These are phyloP conservation scores for Meripilus lineatus DNA, from an alignment of 1,284 basidiomycete genomes.

Conservation along the genomic window DNA sequence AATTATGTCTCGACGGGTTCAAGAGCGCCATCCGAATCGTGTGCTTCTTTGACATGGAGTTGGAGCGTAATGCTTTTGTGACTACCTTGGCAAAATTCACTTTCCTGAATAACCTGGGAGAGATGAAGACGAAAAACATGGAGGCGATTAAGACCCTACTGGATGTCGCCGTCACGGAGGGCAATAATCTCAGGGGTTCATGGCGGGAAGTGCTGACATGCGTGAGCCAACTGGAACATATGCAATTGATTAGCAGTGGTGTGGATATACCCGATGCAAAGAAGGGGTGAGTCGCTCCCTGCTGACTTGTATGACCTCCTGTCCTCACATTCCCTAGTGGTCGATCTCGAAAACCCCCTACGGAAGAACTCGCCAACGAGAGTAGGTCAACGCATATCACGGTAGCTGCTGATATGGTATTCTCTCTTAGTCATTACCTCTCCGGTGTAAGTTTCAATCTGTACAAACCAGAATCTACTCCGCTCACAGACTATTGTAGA, in stretches of 20 bases:
- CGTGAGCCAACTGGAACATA: constrained; percentile 94
- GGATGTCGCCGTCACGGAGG: constrained; percentile 90
- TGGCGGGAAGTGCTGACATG: constrained; percentile 95
- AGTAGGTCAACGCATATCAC: constrained; percentile 98
- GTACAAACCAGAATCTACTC: too few species aligned
- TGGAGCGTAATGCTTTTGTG: constrained; percentile 95
- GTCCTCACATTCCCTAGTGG: constrained; percentile 26
- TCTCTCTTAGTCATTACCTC: constrained; percentile 91
- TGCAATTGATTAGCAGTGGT: constrained; percentile 91
- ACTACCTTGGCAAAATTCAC: constrained; percentile 98
- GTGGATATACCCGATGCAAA: constrained; percentile 81
- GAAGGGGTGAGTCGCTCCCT: constrained; percentile 56
- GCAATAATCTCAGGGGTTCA: constrained; percentile 90
- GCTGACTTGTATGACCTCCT: background rate
- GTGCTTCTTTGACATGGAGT: constrained; percentile 92
- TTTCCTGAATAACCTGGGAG: constrained; percentile 91
- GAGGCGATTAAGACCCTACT: constrained; percentile 94
- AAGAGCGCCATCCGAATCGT: constrained; percentile 90
- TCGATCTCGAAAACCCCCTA: constrained; percentile 66
- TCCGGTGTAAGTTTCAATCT: constrained; percentile 70
- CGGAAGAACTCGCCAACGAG: constrained; percentile 95
- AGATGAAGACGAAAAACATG: constrained; percentile 99
- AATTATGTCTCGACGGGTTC: constrained; percentile 92
- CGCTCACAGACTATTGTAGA: too few species aligned
- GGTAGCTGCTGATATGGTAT: constrained; percentile 98